Conservation (phyloP, 441 rosid species). For the Erodium trifolium region DNA sequence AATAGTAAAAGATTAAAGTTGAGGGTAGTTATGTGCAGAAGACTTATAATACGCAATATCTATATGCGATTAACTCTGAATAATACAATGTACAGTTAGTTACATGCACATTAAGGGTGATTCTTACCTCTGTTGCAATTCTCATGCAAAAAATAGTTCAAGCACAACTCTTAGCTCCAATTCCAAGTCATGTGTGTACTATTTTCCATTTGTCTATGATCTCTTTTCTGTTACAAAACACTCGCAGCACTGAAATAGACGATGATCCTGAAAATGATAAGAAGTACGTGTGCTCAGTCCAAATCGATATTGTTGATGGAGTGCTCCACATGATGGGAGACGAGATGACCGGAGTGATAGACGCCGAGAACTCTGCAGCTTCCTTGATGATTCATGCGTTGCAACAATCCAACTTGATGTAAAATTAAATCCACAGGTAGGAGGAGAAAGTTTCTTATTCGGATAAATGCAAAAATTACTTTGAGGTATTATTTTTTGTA, state of each 20-base stretch:
- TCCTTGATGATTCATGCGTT: constrained; percentile 47
- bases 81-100: no score
- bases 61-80: no score
- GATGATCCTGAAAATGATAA: constrained; percentile 35
- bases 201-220: background rate
- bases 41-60: no score
- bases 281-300: constrained; percentile 44
- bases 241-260: constrained; percentile 48
- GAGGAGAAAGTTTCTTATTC: no score
- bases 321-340: constrained; percentile 37
- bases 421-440: no score
- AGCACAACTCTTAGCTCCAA: background rate
- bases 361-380: constrained; percentile 67
- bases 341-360: constrained; percentile 36
- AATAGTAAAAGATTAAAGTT: no score
- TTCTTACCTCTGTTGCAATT: no score
- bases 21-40: no score
- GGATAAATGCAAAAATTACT: no score
- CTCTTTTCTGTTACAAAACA: constrained; percentile 15
- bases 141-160: background rate
- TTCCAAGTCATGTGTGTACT: background rate
- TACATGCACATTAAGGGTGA: no score
- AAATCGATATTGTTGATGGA: constrained; percentile 31
- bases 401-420: constrained; percentile 18
- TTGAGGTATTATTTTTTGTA: no score